Conservation (phyloP, 2,329 filamentous ascomycete genomes). For the Alternaria arbusti region DNA sequence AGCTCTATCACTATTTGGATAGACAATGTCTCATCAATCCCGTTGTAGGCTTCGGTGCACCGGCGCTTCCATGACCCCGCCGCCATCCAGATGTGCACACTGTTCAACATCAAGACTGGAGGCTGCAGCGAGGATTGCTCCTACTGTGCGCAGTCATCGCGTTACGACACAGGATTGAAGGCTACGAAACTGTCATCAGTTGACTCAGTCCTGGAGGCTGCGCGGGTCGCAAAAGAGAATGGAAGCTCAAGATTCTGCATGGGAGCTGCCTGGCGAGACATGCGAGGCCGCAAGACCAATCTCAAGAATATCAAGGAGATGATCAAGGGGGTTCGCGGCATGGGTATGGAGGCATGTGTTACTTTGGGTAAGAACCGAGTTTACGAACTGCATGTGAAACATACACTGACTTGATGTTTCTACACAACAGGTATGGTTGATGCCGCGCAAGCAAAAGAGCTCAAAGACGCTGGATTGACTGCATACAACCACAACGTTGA, state of each 20-base stretch:
- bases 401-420: neutral
- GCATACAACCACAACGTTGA: constrained; percentile 96
- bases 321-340: constrained; percentile 77
- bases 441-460: constrained; percentile 75
- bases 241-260: constrained; percentile 94
- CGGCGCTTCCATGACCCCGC: constrained; percentile 83
- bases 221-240: constrained; percentile 77
- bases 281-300: constrained; percentile 85
- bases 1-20: neutral
- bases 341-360: constrained; percentile 94
- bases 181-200: constrained; percentile 81
- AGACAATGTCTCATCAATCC: constrained; percentile 4
- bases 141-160: constrained; percentile 89
- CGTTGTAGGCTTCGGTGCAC: constrained; percentile 72
- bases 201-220: constrained; percentile 79
- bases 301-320: constrained; percentile 85
- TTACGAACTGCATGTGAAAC: neutral
- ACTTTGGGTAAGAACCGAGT: constrained; percentile 82
- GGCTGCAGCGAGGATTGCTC: constrained; percentile 92
- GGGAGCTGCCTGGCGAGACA: constrained; percentile 93
- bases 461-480: constrained; percentile 83
- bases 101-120: constrained; percentile 97
- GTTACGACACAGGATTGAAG: constrained; percentile 77
- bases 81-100: constrained; percentile 87
- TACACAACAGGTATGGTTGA: constrained; percentile 52